Percentiles rank a stretch among this genome's conserved stretches.
Evolutionary conservation across 176 grass and related monocot species (phyloP).

Genomic region (Bothriochloa decipiens): DNA sequence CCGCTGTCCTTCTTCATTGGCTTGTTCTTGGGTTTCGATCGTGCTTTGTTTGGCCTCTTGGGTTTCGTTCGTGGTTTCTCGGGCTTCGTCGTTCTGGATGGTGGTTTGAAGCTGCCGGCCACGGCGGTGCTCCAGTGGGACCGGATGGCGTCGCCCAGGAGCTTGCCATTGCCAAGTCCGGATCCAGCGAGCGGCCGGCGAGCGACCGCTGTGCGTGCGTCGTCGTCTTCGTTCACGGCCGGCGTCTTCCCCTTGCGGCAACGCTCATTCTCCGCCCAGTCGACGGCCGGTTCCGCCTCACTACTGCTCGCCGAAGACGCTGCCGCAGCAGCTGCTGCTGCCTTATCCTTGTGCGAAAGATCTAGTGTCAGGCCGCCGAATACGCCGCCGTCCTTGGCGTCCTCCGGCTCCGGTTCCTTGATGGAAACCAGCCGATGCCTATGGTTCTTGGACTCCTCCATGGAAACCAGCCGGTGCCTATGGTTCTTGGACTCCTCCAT

Average conservation of each 20-base stretch:
- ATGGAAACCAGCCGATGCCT: too few species aligned
- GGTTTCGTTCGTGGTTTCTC: background rate
- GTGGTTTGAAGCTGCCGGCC: background rate
- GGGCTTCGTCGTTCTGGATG: background rate
- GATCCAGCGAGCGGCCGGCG: background rate
- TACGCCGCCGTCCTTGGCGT: too few species aligned
- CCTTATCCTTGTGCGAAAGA: background rate
- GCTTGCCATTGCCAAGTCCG: conserved; percentile 4
- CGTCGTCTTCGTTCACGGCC: background rate
- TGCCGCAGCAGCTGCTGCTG: background rate
- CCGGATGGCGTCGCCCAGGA: conserved; percentile 4
- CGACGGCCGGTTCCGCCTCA: background rate
- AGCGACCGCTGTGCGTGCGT: background rate
- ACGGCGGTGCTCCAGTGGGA: background rate
- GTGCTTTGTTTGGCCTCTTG: background rate
- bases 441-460: too few species aligned
- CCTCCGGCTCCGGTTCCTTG: background rate
- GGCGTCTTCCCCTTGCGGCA: conserved; percentile 17
- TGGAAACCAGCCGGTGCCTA: too few species aligned
- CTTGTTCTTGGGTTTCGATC: background rate
- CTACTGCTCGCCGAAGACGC: background rate
- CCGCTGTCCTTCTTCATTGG: background rate
- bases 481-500: too few species aligned
- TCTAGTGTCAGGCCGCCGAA: background rate
- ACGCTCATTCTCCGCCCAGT: background rate